phyloP scores from a whole-genome alignment of 1,284 basidiomycete species.

The Trichosporon sp. region DNA sequence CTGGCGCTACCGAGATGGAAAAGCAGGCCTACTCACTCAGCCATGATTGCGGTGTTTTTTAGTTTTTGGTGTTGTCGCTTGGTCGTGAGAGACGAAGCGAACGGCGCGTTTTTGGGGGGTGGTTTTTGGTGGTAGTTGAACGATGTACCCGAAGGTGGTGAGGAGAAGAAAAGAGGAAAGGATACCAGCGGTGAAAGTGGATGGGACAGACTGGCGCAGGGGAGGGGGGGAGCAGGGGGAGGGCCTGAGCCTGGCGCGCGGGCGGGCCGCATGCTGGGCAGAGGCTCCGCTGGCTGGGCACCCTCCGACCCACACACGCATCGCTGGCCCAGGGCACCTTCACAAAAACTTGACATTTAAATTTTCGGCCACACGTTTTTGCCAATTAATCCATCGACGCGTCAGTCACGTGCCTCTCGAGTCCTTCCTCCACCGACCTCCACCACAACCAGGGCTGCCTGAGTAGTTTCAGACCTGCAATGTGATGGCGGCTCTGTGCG shows the following conservation, averaged over 20 bases:
- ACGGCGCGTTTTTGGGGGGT: conserved; percentile 28
- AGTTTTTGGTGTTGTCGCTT: conserved; percentile 44
- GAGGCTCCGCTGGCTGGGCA: background rate
- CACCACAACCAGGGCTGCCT: background rate
- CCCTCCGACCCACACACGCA: background rate
- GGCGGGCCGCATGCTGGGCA: conserved; percentile 10
- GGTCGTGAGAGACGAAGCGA: conserved; percentile 49
- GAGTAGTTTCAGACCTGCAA: background rate
- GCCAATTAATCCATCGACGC: background rate
- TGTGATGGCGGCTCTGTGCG: background rate
- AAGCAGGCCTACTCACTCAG: conserved; percentile 50
- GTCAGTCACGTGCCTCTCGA: background rate
- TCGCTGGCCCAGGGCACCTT: background rate
- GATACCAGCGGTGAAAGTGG: background rate
- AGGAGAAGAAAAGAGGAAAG: conserved; percentile 36
- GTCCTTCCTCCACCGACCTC: conserved; percentile 1
- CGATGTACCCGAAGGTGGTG: conserved; percentile 39
- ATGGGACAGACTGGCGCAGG: conserved; percentile 6
- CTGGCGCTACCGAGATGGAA: background rate
- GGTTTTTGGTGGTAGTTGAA: conserved; percentile 25
- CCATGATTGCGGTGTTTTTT: conserved; percentile 49
- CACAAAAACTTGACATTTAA: conserved; percentile 12
- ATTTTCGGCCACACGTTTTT: conserved; percentile 8
- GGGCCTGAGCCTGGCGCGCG: background rate
- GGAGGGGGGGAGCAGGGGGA: background rate